A percentile compares a stretch with the other conserved stretches of the same genome.
These are phyloP conservation scores for Vaccinium vitisidaea DNA, from an alignment of 148 eudicot genomes.

Conservation along the genomic window DNA sequence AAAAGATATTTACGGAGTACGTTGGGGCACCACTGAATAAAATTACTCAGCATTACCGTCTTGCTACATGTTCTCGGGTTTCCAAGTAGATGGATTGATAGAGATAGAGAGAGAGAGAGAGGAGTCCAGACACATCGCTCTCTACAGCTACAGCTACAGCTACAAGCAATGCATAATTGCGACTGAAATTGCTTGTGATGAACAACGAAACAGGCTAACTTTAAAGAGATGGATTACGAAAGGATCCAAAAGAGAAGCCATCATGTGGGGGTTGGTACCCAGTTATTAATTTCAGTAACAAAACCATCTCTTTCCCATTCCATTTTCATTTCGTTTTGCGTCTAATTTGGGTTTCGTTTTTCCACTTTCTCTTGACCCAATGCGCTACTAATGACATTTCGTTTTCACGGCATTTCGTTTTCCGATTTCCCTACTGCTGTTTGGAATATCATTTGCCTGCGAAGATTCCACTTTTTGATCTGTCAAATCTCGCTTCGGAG, in stretches of 20 bases:
- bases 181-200: background rate
- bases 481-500: slow-evolving; percentile 19
- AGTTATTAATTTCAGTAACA: background rate
- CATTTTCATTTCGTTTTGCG: background rate
- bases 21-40: too few species aligned
- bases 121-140: background rate
- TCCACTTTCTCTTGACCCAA: slow-evolving; percentile 11
- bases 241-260: slow-evolving; percentile 22
- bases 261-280: background rate
- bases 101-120: background rate
- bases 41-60: too few species aligned
- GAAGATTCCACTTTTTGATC: slow-evolving; percentile 9
- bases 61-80: too few species aligned
- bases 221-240: slow-evolving; percentile 26
- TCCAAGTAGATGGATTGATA: too few species aligned
- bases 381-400: slow-evolving; percentile 8
- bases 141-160: background rate
- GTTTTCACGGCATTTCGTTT: slow-evolving; percentile 19
- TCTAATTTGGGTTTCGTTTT: background rate
- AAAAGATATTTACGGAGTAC: too few species aligned
- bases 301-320: background rate
- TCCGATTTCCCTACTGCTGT: background rate
- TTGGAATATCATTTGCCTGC: background rate
- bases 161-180: background rate
- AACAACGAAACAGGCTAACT: background rate